phyloP scores from a whole-genome alignment of 306 rosid genomes.

The Phaseolus lunatus region DNA sequence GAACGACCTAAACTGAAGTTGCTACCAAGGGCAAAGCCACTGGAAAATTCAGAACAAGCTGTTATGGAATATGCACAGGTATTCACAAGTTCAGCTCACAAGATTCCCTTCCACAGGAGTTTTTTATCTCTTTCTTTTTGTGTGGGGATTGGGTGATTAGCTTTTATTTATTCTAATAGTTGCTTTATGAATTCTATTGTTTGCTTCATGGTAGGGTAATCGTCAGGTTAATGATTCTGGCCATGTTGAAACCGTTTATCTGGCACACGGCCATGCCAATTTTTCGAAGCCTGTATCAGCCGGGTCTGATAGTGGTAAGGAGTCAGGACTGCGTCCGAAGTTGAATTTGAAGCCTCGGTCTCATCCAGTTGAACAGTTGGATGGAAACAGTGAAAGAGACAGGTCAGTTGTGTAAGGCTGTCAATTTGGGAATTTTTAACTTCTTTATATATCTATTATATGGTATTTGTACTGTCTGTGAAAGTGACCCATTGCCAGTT shows the following conservation, averaged over 20 bases:
- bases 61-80: slow-evolving; percentile 66
- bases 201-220: slow-evolving; percentile 53
- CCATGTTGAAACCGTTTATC: slow-evolving; percentile 59
- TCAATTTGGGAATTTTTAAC: slow-evolving; percentile 29
- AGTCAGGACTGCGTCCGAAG: slow-evolving; percentile 76
- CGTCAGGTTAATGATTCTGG: slow-evolving; percentile 53
- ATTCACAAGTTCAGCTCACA: slow-evolving; percentile 39
- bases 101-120: neutral
- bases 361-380: slow-evolving; percentile 66
- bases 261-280: slow-evolving; percentile 57
- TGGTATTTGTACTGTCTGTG: slow-evolving; percentile 23
- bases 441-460: neutral
- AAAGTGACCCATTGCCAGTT: slow-evolving; percentile 34
- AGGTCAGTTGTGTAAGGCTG: slow-evolving; percentile 60
- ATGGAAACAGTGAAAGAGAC: slow-evolving; percentile 66
- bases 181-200: slow-evolving; percentile 34
- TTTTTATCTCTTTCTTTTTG: neutral
- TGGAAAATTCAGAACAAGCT: slow-evolving; percentile 61
- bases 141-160: neutral
- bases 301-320: slow-evolving; percentile 69
- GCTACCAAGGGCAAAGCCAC: slow-evolving; percentile 74
- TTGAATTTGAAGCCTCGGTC: slow-evolving; percentile 89
- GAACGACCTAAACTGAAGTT: slow-evolving; percentile 86
- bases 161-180: slow-evolving; percentile 30
- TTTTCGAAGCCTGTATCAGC: slow-evolving; percentile 61